Conservation (phyloP, 345 rosid species). For the Populus simonii region DNA sequence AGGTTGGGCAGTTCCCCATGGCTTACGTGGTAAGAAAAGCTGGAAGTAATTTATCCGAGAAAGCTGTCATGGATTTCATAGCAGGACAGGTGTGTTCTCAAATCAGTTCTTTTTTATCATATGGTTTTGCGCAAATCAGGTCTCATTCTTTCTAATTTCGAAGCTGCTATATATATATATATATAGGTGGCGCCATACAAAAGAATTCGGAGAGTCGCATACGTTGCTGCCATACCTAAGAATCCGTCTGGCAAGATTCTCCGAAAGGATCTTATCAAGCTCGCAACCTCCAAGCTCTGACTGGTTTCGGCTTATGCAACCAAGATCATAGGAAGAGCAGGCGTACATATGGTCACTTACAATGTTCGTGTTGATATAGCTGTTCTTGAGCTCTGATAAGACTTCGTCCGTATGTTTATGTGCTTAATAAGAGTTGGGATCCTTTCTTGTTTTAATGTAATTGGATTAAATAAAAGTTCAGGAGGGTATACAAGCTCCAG, state of each 20-base stretch:
- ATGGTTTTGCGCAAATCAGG: neutral
- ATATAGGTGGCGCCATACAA: constrained; percentile 82
- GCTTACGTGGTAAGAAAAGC: constrained; percentile 70
- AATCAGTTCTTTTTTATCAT: neutral
- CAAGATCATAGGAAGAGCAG: neutral
- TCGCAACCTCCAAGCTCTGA: constrained; percentile 74
- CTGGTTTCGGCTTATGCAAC: neutral
- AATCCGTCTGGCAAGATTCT: constrained; percentile 81
- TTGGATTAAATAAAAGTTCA: neutral
- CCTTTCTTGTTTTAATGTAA: neutral
- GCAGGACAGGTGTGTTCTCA: constrained; percentile 47
- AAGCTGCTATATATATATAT: constrained; percentile 10
- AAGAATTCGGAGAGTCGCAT: constrained; percentile 58
- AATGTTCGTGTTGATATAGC: neutral
- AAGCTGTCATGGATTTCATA: constrained; percentile 58
- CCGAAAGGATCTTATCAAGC: constrained; percentile 75
- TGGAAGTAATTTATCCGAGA: constrained; percentile 48
- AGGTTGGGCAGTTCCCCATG: constrained; percentile 83
- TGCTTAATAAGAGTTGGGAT: neutral
- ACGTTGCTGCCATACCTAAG: constrained; percentile 61
- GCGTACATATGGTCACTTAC: neutral
- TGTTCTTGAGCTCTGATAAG: neutral
- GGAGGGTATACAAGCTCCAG: neutral
- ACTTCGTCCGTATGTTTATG: neutral
- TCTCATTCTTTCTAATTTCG: neutral